These are phyloP conservation scores for Acacia acuminata DNA, from an alignment of 306 rosid species.

Conservation along the genomic window DNA sequence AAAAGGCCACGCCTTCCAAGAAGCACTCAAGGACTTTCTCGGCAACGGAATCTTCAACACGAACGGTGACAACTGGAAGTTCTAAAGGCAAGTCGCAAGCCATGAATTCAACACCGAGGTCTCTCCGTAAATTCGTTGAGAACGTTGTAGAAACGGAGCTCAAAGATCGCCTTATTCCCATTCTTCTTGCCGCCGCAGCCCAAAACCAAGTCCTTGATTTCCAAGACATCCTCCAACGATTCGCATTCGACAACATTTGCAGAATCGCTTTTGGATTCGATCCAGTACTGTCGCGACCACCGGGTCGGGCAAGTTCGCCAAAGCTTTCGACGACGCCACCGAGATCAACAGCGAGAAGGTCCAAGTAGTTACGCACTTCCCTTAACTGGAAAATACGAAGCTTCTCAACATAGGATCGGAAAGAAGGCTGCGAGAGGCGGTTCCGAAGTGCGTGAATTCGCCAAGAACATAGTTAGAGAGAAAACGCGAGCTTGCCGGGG, in stretches of 20 bases:
- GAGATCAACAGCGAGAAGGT: background rate
- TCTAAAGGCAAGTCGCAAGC: slow-evolving; percentile 63
- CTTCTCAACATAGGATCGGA: slow-evolving; percentile 34
- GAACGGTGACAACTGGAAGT: slow-evolving; percentile 60
- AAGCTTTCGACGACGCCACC: background rate
- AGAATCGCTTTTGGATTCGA: slow-evolving; percentile 69
- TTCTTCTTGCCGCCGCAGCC: slow-evolving; percentile 31
- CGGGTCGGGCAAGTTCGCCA: slow-evolving; percentile 47
- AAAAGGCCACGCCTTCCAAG: slow-evolving; percentile 35
- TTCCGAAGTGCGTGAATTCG: slow-evolving; percentile 42
- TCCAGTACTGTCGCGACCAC: slow-evolving; percentile 59
- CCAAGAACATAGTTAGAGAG: slow-evolving; percentile 26
- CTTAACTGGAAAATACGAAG: background rate
- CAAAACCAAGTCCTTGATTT: slow-evolving; percentile 34
- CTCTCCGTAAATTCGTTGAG: slow-evolving; percentile 58
- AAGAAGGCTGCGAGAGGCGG: slow-evolving; percentile 13
- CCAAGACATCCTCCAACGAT: slow-evolving; percentile 72
- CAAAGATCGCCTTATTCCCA: slow-evolving; percentile 51
- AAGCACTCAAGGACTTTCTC: slow-evolving; percentile 46
- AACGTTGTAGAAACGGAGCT: slow-evolving; percentile 63
- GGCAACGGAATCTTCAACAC: slow-evolving; percentile 66
- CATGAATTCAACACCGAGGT: slow-evolving; percentile 57
- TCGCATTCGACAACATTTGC: slow-evolving; percentile 72
- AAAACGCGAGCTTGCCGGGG: slow-evolving; percentile 32
- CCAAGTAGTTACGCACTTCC: background rate